A percentile compares a stretch with the other conserved stretches of the same genome.
Evolutionary conservation across 441 rosid genomes (phyloP).

Genomic region (Bocquillonia castaneifolia): DNA sequence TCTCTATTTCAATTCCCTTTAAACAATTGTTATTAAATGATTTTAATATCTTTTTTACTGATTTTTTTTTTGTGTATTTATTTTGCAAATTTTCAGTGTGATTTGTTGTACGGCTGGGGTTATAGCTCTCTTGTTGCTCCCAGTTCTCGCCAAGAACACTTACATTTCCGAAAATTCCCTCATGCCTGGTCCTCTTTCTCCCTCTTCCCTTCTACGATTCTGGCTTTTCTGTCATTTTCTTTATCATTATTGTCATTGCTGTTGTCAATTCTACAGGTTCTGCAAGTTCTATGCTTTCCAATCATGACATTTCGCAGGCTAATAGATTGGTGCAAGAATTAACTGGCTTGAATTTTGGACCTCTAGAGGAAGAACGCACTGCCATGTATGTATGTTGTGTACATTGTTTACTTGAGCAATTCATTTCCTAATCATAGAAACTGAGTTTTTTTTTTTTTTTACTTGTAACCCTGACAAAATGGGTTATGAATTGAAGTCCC

Average conservation of each 20-base stretch:
- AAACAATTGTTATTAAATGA: neutral
- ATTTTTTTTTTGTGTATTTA: neutral
- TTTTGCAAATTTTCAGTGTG: constrained; percentile 35
- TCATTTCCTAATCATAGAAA: neutral
- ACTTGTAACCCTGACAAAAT: no score
- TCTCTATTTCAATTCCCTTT: neutral
- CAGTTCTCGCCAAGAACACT: constrained; percentile 86
- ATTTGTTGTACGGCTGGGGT: constrained; percentile 69
- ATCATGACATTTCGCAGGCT: constrained; percentile 57
- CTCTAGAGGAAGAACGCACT: constrained; percentile 33
- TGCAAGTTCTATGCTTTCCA: constrained; percentile 76
- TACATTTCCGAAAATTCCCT: constrained; percentile 92
- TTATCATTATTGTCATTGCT: no score
- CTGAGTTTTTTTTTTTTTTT: neutral
- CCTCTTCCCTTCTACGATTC: neutral
- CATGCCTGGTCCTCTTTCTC: constrained; percentile 82
- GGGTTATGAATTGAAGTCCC: no score
- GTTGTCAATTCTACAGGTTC: constrained; percentile 47
- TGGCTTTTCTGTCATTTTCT: neutral
- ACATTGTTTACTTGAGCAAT: neutral
- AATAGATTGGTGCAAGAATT: constrained; percentile 61
- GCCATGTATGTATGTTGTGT: constrained; percentile 41
- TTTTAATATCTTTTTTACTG: neutral
- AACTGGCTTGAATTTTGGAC: constrained; percentile 33
- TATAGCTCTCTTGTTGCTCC: constrained; percentile 62